Evolutionary conservation across 129 eudicot species (phyloP), one percentile per base, ranked within the genome.

Genomic region (Ambrosia artemisiifolia): DNA sequence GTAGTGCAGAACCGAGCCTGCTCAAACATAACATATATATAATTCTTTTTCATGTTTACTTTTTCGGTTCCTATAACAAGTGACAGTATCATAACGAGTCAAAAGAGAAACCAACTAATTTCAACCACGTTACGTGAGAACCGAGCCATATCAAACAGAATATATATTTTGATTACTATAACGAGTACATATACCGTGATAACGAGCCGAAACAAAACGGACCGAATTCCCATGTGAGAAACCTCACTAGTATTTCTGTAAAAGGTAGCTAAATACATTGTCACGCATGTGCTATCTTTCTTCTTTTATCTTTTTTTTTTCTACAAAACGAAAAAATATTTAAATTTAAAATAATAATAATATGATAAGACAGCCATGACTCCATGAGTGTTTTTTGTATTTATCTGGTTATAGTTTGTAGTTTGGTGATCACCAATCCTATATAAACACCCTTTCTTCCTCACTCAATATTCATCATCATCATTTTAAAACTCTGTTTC

Each of bases 341-440:
- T 36, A 5, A 1, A 8, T 54, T 7, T 54, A 19, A 19, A 17
- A 51, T 1, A n/a, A n/a, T 17, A 17, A 53, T 8, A 18, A 18
- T 18, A 7, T 53, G 64, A 57, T 59, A 59, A 59, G 64, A 59
- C 64, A 59, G 40, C 64, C 64, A 57, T 55, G 62, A 8, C 65
- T 56, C 40, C 64, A 57, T 55, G 62, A 8, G 40, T 56, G 34
- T 56, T 20, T 11, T 11, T 7, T 56, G 13, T 11, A 59, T 30
- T 1, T 59, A 13, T 59, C 16, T 2, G 11, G 13, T 16, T 28
- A 3, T n/a, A 48, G n/a, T 56, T 24, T 6, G 24, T 35, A 59
- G 18, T 30, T 59, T 59, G 17, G 8, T 59, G 18, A 11, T 30
- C 65, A 32, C 65, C 16, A 30, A 28, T 18, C 32, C 32, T 55